These are phyloP conservation scores for Musa beccarii DNA, from an alignment of 176 grass and related monocot genomes.

Conservation along the genomic window DNA sequence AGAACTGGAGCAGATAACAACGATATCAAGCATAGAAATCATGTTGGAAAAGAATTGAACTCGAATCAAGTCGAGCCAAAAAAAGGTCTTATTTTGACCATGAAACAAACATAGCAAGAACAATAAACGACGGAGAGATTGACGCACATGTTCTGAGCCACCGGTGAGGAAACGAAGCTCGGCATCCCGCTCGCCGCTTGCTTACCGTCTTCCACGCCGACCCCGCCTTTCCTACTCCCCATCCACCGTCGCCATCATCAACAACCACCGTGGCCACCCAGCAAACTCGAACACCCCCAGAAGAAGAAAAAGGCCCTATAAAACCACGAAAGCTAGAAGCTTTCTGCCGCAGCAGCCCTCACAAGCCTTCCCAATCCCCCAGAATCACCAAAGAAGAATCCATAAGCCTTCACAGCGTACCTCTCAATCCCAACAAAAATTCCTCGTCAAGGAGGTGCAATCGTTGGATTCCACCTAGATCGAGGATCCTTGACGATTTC, in stretches of 20 bases:
- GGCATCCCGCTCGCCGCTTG: conserved; percentile 34
- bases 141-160: conserved; percentile 36
- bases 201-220: not conserved
- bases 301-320: not conserved
- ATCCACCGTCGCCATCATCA: not conserved
- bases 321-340: not conserved
- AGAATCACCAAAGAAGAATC: not conserved
- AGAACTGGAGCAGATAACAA: not conserved
- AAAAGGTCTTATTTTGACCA: no score
- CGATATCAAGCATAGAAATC: not conserved
- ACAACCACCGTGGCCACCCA: not conserved
- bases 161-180: conserved; percentile 35
- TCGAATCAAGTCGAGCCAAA: not conserved
- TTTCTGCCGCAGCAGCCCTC: not conserved
- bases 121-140: not conserved
- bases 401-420: not conserved
- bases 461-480: not conserved
- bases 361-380: not conserved
- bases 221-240: not conserved
- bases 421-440: not conserved
- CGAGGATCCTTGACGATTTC: not conserved
- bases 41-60: not conserved
- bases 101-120: conserved; percentile 6
- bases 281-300: not conserved
- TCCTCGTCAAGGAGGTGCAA: no score